phyloP scores from a whole-genome alignment of 2,329 filamentous ascomycete genomes.

The Colletotrichum cereale region DNA sequence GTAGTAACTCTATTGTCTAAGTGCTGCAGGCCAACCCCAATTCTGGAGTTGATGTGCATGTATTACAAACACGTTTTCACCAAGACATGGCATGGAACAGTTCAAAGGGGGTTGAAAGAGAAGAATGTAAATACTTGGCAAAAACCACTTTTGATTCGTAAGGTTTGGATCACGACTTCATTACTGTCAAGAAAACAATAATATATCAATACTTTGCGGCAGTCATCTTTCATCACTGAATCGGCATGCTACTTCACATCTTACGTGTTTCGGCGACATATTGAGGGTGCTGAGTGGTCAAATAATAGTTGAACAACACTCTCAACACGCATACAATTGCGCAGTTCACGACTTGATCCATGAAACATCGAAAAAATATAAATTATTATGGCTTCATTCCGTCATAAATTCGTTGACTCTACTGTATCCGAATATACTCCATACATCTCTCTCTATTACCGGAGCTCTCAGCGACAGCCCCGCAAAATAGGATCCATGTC shows the following conservation, averaged over 20 bases:
- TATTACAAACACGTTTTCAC: not conserved
- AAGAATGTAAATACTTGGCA: not conserved
- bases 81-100: not conserved
- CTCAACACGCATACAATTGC: not conserved
- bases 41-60: too few species aligned
- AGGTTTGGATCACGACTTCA: not conserved
- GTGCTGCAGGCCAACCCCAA: too few species aligned
- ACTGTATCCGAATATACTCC: not conserved
- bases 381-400: not conserved
- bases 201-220: not conserved
- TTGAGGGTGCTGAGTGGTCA: too few species aligned
- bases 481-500: conserved; percentile 7
- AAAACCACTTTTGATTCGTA: not conserved
- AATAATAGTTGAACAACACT: not conserved
- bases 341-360: not conserved
- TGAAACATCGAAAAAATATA: not conserved
- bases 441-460: not conserved
- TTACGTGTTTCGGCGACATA: not conserved
- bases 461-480: not conserved
- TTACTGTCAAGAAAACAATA: not conserved
- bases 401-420: not conserved
- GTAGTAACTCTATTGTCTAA: not conserved
- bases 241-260: not conserved
- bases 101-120: not conserved
- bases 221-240: not conserved